A percentile compares a stretch with the other conserved stretches of the same genome.
Conservation (phyloP, 2,329 filamentous ascomycete genomes). For the Colletotrichum theobromicola region DNA sequence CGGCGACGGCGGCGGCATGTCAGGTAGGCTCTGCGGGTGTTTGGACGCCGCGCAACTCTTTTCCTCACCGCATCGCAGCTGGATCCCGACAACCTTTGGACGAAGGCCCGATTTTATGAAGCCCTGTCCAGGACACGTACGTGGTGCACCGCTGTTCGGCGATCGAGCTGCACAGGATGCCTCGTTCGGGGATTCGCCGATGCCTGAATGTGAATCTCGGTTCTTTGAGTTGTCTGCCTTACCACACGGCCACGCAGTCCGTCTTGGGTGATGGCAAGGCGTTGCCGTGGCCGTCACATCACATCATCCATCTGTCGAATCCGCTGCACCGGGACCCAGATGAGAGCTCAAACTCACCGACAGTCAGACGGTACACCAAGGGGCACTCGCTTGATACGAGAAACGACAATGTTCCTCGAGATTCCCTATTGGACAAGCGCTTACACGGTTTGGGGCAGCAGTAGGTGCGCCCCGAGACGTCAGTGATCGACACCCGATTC, state of each 20-base stretch:
- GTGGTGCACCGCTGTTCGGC: slow-evolving; percentile 1
- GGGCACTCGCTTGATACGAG: neutral
- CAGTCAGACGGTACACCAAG: slow-evolving; percentile 2
- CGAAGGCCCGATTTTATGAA: slow-evolving; percentile 11
- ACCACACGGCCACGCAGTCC: neutral
- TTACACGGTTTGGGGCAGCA: neutral
- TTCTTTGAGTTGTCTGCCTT: neutral
- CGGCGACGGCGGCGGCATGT: neutral
- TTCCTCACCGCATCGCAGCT: neutral
- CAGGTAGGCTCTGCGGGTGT: neutral
- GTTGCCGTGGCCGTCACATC: neutral
- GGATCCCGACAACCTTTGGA: slow-evolving; percentile 7
- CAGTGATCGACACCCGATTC: neutral
- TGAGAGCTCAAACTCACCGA: neutral
- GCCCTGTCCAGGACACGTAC: slow-evolving; percentile 4
- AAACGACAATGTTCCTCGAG: neutral
- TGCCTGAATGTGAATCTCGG: neutral
- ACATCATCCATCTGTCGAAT: neutral
- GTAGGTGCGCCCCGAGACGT: neutral
- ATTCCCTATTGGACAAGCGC: neutral
- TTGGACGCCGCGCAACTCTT: neutral
- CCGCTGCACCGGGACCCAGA: neutral
- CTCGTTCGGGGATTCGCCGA: neutral
- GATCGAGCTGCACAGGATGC: neutral
- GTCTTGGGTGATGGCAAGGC: neutral